A percentile compares a stretch with the other conserved stretches of the same genome.
Conservation (phyloP, 441 rosid species). For the Lepidium campestre region DNA sequence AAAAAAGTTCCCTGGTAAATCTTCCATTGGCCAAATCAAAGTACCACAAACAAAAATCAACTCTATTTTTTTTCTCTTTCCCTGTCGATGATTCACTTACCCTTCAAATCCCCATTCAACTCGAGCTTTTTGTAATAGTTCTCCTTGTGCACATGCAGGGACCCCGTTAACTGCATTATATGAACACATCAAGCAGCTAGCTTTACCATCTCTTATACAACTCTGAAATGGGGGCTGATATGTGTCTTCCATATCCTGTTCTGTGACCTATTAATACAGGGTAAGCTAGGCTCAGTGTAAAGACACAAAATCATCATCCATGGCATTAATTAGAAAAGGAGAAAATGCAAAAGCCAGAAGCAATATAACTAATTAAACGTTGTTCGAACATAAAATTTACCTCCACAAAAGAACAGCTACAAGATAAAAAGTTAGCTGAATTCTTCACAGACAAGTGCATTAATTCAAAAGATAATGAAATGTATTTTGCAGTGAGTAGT, state of each 20-base stretch:
- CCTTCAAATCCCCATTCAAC: conserved; percentile 67
- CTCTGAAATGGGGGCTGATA: conserved; percentile 56
- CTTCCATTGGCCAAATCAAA: neutral
- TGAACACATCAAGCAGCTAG: conserved; percentile 79
- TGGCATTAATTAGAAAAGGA: neutral
- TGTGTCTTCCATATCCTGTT: conserved; percentile 62
- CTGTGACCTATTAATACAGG: conserved; percentile 40
- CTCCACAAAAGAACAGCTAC: too few species aligned
- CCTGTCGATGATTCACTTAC: conserved; percentile 18
- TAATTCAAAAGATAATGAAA: too few species aligned
- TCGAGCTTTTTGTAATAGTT: conserved; percentile 53
- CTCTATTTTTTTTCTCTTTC: neutral
- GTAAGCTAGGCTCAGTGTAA: neutral
- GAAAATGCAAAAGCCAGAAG: neutral
- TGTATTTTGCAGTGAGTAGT: too few species aligned
- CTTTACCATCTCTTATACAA: conserved; percentile 55
- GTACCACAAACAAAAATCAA: neutral
- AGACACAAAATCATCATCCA: neutral
- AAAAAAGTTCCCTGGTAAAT: neutral
- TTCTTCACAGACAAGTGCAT: too few species aligned
- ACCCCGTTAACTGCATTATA: conserved; percentile 63
- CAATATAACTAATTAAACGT: neutral
- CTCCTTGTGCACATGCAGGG: conserved; percentile 52
- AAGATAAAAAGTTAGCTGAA: too few species aligned
- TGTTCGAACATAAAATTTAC: neutral